phyloP scores from a whole-genome alignment of 2,329 filamentous ascomycete genomes.

The Cercospora sp. region DNA sequence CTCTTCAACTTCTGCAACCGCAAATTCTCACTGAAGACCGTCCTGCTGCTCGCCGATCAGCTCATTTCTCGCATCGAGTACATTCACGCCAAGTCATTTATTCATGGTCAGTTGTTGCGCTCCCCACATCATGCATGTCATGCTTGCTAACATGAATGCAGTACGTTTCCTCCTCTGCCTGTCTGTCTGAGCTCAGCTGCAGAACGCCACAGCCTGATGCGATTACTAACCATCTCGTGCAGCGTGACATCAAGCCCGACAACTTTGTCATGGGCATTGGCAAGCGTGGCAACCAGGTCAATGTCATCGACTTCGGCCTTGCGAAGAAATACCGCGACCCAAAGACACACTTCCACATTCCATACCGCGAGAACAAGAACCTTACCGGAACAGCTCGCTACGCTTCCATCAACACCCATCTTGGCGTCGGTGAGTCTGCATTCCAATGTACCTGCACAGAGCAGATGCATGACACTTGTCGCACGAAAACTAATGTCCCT shows the following conservation, averaged over 20 bases:
- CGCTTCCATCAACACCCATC: neutral
- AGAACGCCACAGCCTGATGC: neutral
- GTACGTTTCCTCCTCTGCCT: neutral
- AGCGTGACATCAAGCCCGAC: slow-evolving; percentile 22
- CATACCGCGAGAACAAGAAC: slow-evolving; percentile 7
- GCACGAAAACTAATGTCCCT: slow-evolving; percentile 17
- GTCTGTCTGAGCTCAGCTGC: neutral
- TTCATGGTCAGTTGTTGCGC: neutral
- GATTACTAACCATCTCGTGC: neutral
- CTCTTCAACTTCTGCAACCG: slow-evolving; percentile 23
- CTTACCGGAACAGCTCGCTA: neutral
- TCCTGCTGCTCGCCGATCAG: slow-evolving; percentile 4
- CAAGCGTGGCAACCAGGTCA: slow-evolving; percentile 26
- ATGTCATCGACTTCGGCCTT: slow-evolving; percentile 27
- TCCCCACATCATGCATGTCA: neutral
- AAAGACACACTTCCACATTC: neutral
- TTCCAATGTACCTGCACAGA: slow-evolving; percentile 21
- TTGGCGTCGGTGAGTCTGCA: neutral
- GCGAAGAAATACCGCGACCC: slow-evolving; percentile 13
- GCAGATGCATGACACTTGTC: slow-evolving; percentile 26
- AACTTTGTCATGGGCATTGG: slow-evolving; percentile 25
- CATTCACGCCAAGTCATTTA: slow-evolving; percentile 10
- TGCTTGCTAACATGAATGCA: neutral
- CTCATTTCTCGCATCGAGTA: slow-evolving; percentile 10
- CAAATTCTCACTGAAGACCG: slow-evolving; percentile 7